Evolutionary conservation across 2,329 filamentous ascomycete genomes (phyloP).

Genomic region (Phyllosticta citribraziliensis): DNA sequence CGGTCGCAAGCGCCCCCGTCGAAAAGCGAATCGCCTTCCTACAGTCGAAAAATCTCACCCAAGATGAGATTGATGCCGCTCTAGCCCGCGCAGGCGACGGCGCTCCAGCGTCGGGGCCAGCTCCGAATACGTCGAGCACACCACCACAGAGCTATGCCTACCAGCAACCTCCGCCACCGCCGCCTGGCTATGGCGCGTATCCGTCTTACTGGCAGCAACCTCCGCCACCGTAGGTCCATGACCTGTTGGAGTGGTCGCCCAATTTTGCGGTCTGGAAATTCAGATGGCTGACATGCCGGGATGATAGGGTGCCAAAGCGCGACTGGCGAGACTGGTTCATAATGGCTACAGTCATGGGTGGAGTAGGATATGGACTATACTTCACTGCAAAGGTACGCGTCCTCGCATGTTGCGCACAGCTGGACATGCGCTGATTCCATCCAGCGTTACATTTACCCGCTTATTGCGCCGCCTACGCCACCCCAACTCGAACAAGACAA

Average conservation of each 20-base stretch:
- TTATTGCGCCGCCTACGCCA: constrained; percentile 87
- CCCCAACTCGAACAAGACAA: constrained; percentile 94
- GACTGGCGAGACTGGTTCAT: constrained; percentile 99
- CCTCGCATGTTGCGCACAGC: constrained; percentile 6
- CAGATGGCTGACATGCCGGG: neutral
- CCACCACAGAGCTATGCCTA: constrained; percentile 32
- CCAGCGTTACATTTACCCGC: constrained; percentile 79
- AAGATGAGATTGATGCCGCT: constrained; percentile 84
- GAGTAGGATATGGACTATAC: constrained; percentile 82
- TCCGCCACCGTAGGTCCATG: constrained; percentile 37
- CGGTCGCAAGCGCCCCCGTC: constrained; percentile 76
- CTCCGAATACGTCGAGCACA: constrained; percentile 39
- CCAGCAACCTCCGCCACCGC: constrained; percentile 32
- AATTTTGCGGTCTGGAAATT: neutral
- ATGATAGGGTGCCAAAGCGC: constrained; percentile 51
- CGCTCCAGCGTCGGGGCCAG: constrained; percentile 32
- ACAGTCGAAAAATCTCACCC: constrained; percentile 91
- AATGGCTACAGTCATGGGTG: constrained; percentile 91
- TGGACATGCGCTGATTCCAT: constrained; percentile 5
- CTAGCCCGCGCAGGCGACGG: constrained; percentile 59
- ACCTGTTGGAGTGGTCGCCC: neutral
- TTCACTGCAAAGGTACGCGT: constrained; percentile 64
- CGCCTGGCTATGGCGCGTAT: constrained; percentile 38
- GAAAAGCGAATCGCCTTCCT: constrained; percentile 91
- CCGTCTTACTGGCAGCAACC: constrained; percentile 44